phyloP scores from a whole-genome alignment of 352 stramenopile species.

The Pythium dissotocum region DNA sequence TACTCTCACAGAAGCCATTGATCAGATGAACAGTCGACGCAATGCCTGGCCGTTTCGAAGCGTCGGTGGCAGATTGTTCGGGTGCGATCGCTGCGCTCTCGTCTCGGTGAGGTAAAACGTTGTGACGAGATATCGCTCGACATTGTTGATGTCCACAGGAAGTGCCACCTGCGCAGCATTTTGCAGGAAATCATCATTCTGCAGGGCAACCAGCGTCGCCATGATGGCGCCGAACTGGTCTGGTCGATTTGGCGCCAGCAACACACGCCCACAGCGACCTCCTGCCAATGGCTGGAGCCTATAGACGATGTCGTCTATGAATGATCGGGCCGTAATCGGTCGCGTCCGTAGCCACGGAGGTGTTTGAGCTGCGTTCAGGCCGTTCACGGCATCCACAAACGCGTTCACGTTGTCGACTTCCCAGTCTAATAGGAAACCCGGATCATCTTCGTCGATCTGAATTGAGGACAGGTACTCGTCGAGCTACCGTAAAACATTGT shows the following conservation, averaged over 20 bases:
- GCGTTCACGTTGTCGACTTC: too few relatives aligned
- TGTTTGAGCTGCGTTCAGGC: too few relatives aligned
- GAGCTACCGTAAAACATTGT: too few relatives aligned
- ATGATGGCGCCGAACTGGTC: slow-evolving; percentile 18
- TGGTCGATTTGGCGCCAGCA: too few relatives aligned
- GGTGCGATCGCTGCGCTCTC: slow-evolving; percentile 23
- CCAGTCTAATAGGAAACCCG: too few relatives aligned
- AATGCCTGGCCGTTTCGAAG: slow-evolving; percentile 26
- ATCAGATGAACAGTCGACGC: slow-evolving; percentile 23
- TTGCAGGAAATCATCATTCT: slow-evolving; percentile 32
- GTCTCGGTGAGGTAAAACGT: slow-evolving; percentile 28
- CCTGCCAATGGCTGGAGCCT: too few relatives aligned
- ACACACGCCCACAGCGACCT: too few relatives aligned
- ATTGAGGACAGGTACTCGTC: neutral
- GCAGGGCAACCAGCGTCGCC: slow-evolving; percentile 11
- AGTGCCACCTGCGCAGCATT: slow-evolving; percentile 26
- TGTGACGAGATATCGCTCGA: slow-evolving; percentile 23
- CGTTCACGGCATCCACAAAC: too few relatives aligned
- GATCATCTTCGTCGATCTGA: neutral
- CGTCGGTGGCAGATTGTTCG: slow-evolving; percentile 23
- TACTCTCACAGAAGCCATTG: too few relatives aligned
- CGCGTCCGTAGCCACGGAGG: too few relatives aligned
- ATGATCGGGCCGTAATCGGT: too few relatives aligned
- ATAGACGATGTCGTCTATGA: too few relatives aligned
- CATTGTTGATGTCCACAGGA: slow-evolving; percentile 31